These are phyloP conservation scores for Mrakia hoshinonis DNA, from an alignment of 768 basidiomycete genomes.

Conservation along the genomic window DNA sequence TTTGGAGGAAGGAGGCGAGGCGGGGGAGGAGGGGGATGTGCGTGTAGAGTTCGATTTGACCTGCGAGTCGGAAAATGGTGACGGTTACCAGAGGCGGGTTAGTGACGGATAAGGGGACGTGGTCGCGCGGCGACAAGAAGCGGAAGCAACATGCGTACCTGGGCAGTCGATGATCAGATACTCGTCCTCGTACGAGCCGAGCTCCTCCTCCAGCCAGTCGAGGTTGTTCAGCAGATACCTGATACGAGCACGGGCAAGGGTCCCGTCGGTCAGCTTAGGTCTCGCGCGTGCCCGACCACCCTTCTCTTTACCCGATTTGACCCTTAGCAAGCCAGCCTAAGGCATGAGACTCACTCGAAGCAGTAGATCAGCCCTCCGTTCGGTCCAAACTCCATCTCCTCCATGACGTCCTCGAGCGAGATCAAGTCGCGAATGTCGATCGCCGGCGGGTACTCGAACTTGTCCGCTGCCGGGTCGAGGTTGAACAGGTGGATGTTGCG, in stretches of 20 bases:
- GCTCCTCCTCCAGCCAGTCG: slow-evolving; percentile 95
- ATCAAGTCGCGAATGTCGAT: slow-evolving; percentile 93
- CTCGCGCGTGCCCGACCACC: not conserved
- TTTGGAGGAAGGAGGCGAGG: slow-evolving; percentile 58
- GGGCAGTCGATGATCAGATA: slow-evolving; percentile 52
- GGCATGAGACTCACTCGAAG: slow-evolving; percentile 75
- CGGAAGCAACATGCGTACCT: slow-evolving; percentile 27
- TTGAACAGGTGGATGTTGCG: slow-evolving; percentile 88
- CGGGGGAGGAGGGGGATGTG: slow-evolving; percentile 94
- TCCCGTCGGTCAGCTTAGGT: not conserved
- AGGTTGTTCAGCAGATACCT: slow-evolving; percentile 95
- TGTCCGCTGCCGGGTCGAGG: slow-evolving; percentile 87
- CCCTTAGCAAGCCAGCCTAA: not conserved
- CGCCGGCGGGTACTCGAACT: slow-evolving; percentile 83
- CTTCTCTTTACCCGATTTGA: not conserved
- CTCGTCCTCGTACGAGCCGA: slow-evolving; percentile 90
- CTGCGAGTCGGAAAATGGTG: slow-evolving; percentile 42
- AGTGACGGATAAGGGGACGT: slow-evolving; percentile 47
- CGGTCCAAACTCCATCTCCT: slow-evolving; percentile 85
- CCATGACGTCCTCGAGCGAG: slow-evolving; percentile 90
- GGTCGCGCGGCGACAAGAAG: slow-evolving; percentile 31
- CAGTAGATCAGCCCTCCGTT: slow-evolving; percentile 97
- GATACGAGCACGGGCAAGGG: not conserved
- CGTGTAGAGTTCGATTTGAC: slow-evolving; percentile 97
- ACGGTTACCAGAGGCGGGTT: slow-evolving; percentile 60